Base-by-base conservation (phyloP, 1,139 yeast genomes). In the Blastobotrys raffinosifermentans region DNA sequence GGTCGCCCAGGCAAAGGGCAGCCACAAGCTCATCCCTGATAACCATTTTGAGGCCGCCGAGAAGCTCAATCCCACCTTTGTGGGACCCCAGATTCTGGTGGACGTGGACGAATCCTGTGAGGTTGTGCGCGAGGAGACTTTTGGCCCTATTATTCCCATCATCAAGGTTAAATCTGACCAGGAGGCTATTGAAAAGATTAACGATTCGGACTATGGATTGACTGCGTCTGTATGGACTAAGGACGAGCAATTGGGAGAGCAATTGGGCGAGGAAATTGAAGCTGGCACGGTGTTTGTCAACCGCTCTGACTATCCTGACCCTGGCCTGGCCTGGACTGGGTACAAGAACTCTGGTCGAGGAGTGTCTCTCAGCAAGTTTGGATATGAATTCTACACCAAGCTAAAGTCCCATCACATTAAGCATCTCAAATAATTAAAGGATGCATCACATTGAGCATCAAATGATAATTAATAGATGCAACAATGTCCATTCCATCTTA, bases 241-340 rank as follows among this genome's bases (percentile, higher is more conserved):
- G 25, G 69, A 76, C 51, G 51, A 63, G 11, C 49, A 63, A 20
- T 49, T 48, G 20, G 81, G 81, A 26, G 77, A 80, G 51, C 67
- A 65, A 31, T 77, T 84, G 42, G 77, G 93, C n/a, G 71, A 75
- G 53, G 69, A 71, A 53, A 60, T 86, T 41, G 80, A 79, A 47
- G 81, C 94, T 15, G 96, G 96, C 51, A 83, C 91, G 46, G 77
- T 84, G 43, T 86, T 86, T 81, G 77, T 84, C 53, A 84, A 86
- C 69, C 75, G 91, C 7, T 79, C 93, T 32, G 87, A 86, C 57
- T 89, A 82, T 59, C 82, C 86, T 27, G 93, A 81, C 53, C 67
- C 73, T 31, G 76, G 75, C 46, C 72, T 83, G 44, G 95, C 95
- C 42, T 86, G 89, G 66, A 94, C 96, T 48, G 84, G 84, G 30